These are phyloP conservation scores for Phytophthora sp. DNA, from an alignment of 352 stramenopile genomes.

Conservation along the genomic window DNA sequence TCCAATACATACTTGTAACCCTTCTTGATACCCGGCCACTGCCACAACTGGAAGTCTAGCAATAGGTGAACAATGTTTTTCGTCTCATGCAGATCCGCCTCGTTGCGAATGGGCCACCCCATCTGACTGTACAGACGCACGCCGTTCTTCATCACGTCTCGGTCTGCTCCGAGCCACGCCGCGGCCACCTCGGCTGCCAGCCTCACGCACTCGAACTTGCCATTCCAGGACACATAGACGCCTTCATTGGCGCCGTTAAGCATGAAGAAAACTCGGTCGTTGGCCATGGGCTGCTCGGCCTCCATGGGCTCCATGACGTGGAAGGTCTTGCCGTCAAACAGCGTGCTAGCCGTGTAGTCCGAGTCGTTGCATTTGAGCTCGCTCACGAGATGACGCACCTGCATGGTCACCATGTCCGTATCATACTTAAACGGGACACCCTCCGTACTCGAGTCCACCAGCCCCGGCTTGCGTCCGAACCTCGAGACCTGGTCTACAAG, in stretches of 20 bases:
- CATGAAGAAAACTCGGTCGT: slow-evolving; percentile 82
- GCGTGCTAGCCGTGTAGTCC: slow-evolving; percentile 36
- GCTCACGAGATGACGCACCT: slow-evolving; percentile 51
- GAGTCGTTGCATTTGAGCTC: slow-evolving; percentile 45
- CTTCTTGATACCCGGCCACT: slow-evolving; percentile 84
- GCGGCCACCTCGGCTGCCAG: slow-evolving; percentile 54
- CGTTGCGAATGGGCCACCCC: slow-evolving; percentile 60
- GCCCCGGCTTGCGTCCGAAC: slow-evolving; percentile 2
- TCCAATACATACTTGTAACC: slow-evolving; percentile 78
- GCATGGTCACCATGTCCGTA: slow-evolving; percentile 53
- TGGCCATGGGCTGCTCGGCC: slow-evolving; percentile 19
- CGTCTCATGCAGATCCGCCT: slow-evolving; percentile 50
- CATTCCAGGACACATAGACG: slow-evolving; percentile 82
- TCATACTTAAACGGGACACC: slow-evolving; percentile 62
- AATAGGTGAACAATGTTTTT: slow-evolving; percentile 77
- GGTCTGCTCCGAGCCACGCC: slow-evolving; percentile 68
- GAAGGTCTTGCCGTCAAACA: slow-evolving; percentile 46
- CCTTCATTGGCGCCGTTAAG: slow-evolving; percentile 85
- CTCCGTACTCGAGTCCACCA: slow-evolving; percentile 18
- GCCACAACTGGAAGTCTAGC: slow-evolving; percentile 86
- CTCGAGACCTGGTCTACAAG: slow-evolving; percentile 22
- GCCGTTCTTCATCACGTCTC: slow-evolving; percentile 67
- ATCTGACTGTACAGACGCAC: slow-evolving; percentile 80
- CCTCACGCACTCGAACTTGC: slow-evolving; percentile 66
- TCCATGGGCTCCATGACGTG: slow-evolving; percentile 71